Evolutionary conservation across 148 eudicot species (phyloP).

Genomic region (Vaccinium macrocarpon): DNA sequence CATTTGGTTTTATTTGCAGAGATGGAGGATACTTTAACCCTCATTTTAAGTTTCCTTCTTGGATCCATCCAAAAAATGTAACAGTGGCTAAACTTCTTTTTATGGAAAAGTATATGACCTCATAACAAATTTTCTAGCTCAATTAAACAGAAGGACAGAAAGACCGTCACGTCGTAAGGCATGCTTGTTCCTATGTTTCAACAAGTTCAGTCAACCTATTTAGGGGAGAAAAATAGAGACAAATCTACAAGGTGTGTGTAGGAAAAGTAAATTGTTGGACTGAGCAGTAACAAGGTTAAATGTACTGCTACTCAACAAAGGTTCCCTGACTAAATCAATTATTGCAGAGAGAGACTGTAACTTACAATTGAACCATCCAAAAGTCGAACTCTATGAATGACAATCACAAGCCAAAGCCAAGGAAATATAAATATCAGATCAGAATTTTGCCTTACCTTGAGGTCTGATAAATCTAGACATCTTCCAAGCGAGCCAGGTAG

Average conservation of each 20-base stretch:
- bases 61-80: not conserved
- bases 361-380: constrained; percentile 10
- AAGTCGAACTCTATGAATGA: not conserved
- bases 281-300: constrained; percentile 6
- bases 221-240: not conserved
- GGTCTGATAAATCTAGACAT: constrained; percentile 66
- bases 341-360: not conserved
- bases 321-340: constrained; percentile 4
- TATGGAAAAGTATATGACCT: not conserved
- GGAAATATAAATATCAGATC: not conserved
- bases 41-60: not conserved
- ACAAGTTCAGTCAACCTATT: not conserved
- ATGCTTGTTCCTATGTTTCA: not conserved
- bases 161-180: not conserved
- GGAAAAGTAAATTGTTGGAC: not conserved
- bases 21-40: not conserved
- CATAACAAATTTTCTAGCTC: not conserved
- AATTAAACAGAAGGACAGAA: not conserved
- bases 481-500: constrained; percentile 79
- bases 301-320: not conserved
- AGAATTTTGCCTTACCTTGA: constrained; percentile 53
- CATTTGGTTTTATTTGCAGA: not conserved
- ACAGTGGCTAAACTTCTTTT: not conserved
- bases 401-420: not conserved
- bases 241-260: not conserved